These are phyloP conservation scores for Monilinia laxa DNA, from an alignment of 2,329 filamentous ascomycete species.

Conservation along the genomic window DNA sequence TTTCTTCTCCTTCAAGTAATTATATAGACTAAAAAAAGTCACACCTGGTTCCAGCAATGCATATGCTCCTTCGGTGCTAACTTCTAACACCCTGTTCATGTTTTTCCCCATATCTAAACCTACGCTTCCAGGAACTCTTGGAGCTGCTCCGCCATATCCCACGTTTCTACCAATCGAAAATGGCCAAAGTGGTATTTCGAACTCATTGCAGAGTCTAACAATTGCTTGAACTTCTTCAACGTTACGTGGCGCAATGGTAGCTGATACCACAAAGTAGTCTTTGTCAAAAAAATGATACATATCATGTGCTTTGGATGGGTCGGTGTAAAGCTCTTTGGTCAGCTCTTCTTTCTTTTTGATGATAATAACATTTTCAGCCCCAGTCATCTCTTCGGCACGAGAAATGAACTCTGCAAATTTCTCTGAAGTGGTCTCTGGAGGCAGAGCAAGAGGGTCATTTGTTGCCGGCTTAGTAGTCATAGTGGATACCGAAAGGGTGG, in stretches of 20 bases:
- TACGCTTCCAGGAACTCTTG: conserved; percentile 52
- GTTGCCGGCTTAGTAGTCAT: neutral
- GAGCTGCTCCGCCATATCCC: conserved; percentile 50
- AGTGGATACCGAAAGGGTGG: conserved; percentile 2
- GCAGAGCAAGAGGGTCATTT: conserved; percentile 25
- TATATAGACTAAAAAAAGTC: conserved; percentile 51
- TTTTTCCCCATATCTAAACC: conserved; percentile 52
- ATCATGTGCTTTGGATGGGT: conserved; percentile 39
- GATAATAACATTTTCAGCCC: conserved; percentile 22
- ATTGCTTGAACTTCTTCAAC: conserved; percentile 50
- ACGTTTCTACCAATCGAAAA: conserved; percentile 51
- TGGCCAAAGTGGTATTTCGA: conserved; percentile 47
- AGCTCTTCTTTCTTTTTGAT: conserved; percentile 23
- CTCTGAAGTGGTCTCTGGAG: conserved; percentile 22
- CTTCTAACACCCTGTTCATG: conserved; percentile 54
- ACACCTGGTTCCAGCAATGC: conserved; percentile 57
- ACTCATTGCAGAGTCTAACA: conserved; percentile 46
- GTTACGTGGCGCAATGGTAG: conserved; percentile 29
- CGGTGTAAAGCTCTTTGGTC: conserved; percentile 24
- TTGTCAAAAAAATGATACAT: conserved; percentile 45
- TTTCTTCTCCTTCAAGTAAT: conserved; percentile 48
- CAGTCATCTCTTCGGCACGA: conserved; percentile 12
- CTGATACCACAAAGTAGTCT: conserved; percentile 42
- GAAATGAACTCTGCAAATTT: conserved; percentile 24
- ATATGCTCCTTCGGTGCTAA: conserved; percentile 51